A percentile compares a stretch with the other conserved stretches of the same genome.
Evolutionary conservation across 768 basidiomycete species (phyloP).

Genomic region (Panaeolus papilionaceus): DNA sequence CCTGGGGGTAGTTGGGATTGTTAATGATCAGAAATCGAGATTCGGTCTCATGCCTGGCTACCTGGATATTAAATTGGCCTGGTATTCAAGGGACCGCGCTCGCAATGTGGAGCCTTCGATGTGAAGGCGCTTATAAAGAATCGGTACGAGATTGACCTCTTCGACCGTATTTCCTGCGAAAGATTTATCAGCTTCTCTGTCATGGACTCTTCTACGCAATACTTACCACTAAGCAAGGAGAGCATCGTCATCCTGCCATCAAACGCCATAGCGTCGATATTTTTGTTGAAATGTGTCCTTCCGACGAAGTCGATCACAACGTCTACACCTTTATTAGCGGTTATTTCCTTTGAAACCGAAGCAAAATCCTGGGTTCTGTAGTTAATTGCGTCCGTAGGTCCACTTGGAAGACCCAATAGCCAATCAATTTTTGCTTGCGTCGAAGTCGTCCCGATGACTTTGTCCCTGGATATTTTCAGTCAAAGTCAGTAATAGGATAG

Average conservation of each 20-base stretch:
- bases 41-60: constrained; percentile 30
- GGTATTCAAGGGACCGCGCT: constrained; percentile 76
- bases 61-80: constrained; percentile 71
- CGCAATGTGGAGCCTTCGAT: constrained; percentile 91
- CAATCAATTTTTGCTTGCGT: constrained; percentile 82
- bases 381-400: constrained; percentile 80
- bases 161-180: constrained; percentile 56
- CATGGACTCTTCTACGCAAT: constrained; percentile 6
- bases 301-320: constrained; percentile 89
- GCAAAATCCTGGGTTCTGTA: constrained; percentile 88
- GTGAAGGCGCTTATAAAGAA: constrained; percentile 85
- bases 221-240: constrained; percentile 67
- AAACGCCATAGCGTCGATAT: constrained; percentile 69
- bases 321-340: constrained; percentile 75
- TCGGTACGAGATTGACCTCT: constrained; percentile 61
- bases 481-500: constrained; percentile 10
- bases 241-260: constrained; percentile 82
- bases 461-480: constrained; percentile 45
- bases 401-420: constrained; percentile 68
- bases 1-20: constrained; percentile 32
- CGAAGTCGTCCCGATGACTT: constrained; percentile 88
- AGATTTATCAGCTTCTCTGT: constrained; percentile 23
- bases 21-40: constrained; percentile 2
- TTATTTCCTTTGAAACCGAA: constrained; percentile 70
- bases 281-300: constrained; percentile 73